Percentiles rank a stretch among this genome's conserved stretches.
Conservation (phyloP, 2,329 filamentous ascomycete genomes). For the Pyricularia grisea region DNA sequence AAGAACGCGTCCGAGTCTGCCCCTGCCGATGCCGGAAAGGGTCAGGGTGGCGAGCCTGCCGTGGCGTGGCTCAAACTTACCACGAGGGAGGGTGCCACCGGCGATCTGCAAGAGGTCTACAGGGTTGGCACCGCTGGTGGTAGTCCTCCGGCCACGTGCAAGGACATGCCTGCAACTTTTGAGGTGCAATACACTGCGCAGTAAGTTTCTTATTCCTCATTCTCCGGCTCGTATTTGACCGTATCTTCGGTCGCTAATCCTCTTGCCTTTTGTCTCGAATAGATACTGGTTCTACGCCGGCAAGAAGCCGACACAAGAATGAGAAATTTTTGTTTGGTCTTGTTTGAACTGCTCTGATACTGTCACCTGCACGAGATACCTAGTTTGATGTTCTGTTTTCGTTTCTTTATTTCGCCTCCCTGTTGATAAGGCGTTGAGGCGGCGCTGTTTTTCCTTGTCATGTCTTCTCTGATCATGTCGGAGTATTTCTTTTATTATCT, state of each 20-base stretch:
- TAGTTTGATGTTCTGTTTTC: neutral
- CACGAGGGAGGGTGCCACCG: constrained; percentile 43
- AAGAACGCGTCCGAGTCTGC: constrained; percentile 55
- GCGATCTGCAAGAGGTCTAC: constrained; percentile 66
- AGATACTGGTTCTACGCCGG: constrained; percentile 30
- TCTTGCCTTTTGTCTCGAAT: neutral
- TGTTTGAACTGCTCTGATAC: neutral
- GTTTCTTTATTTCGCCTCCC: neutral
- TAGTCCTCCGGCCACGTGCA: constrained; percentile 62
- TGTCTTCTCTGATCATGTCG: neutral
- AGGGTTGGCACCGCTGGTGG: constrained; percentile 79
- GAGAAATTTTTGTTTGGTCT: neutral
- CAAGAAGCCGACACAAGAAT: constrained; percentile 2
- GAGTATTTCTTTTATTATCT: neutral
- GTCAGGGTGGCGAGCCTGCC: constrained; percentile 54
- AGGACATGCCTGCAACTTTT: constrained; percentile 53
- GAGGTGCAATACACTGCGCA: constrained; percentile 73
- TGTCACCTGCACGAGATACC: neutral
- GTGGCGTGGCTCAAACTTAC: constrained; percentile 75
- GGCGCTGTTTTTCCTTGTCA: neutral
- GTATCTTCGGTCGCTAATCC: neutral
- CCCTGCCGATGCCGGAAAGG: constrained; percentile 49
- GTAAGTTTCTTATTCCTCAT: constrained; percentile 45
- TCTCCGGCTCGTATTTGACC: neutral
- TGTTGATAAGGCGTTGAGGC: neutral